Base-by-base conservation (phyloP, 352 stramenopile genomes). In the Phytophthora vignae region DNA sequence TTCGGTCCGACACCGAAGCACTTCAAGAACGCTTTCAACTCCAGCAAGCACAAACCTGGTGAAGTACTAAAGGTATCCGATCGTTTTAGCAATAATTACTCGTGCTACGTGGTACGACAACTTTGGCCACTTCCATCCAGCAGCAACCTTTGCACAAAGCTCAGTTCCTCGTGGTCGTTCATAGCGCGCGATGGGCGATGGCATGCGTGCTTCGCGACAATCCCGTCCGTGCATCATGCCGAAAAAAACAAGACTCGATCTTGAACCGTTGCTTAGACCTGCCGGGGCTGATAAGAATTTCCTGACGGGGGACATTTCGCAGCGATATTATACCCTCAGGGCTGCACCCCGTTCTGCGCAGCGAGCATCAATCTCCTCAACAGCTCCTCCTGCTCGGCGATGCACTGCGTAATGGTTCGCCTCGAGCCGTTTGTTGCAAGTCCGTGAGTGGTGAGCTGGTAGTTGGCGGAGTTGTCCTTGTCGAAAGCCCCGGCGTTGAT, bases 361-460 rank as follows among this genome's bases (percentile, higher is more conserved):
- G 71, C 71, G 8, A 70, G 53, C 61, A 78, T 65, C 50, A 81
- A 56, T 25, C 60, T 48, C 53, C 49, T 74, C 40, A 82, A 49
- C 0, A 82, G 68, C 11, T 69, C 60, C 36, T 82, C 75, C 57
- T 82, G 75, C 60, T 82, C 75, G 5, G 71, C 75, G 14, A 82
- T 79, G 33, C 60, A 69, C 36, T 73, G 67, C 60, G 48, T 64
- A 40, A 82, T 75, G 17, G 71, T 76, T 5, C 64, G 66, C 8
- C 50, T 64, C 6, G 74, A 67, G 31, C 31, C 31, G 10, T 17
- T 21, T 11, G 50, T 10, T 15, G 29, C 60, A 19, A 36, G 31
- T 12, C 14, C 22, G 22, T 42, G 67, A n/a, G 21, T 55, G 38
- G 50, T 54, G 29, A 50, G 46, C 19, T 46, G 22, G 19, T 69